Conservation (phyloP, 176 grass and related monocot genomes). For the Oryza rufipogon region DNA sequence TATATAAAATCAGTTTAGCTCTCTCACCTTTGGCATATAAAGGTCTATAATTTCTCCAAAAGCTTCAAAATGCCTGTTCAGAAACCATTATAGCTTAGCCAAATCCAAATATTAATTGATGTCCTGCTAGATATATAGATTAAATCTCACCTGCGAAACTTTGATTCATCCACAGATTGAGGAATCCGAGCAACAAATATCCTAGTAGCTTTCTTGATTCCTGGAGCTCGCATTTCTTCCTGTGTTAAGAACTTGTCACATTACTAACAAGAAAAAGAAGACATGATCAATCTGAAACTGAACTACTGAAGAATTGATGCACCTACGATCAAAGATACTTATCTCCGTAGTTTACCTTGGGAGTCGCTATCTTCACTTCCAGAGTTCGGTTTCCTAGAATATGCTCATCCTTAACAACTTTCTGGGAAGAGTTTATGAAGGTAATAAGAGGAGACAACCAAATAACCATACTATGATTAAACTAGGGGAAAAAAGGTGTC, state of each 20-base stretch:
- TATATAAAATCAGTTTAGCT: slow-evolving; percentile 5
- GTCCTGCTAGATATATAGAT: neutral
- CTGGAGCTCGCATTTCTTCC: slow-evolving; percentile 79
- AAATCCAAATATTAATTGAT: slow-evolving; percentile 24
- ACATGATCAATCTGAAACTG: neutral
- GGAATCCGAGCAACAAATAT: slow-evolving; percentile 91
- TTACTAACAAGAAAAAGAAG: slow-evolving; percentile 10
- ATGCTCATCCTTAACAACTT: slow-evolving; percentile 72
- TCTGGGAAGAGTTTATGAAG: slow-evolving; percentile 42
- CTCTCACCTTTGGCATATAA: slow-evolving; percentile 86
- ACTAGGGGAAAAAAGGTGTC: neutral
- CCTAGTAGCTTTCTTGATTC: slow-evolving; percentile 74
- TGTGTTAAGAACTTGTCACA: slow-evolving; percentile 43
- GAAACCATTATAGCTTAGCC: slow-evolving; percentile 4
- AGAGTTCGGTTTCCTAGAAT: slow-evolving; percentile 81
- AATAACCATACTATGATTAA: slow-evolving; percentile 28
- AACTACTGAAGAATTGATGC: neutral
- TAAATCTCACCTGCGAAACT: slow-evolving; percentile 68
- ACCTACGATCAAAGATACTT: neutral
- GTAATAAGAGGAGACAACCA: slow-evolving; percentile 9
- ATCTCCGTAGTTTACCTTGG: slow-evolving; percentile 57
- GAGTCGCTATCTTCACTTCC: slow-evolving; percentile 88
- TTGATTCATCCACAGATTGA: slow-evolving; percentile 67
- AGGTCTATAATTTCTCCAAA: slow-evolving; percentile 82
- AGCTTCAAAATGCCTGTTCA: slow-evolving; percentile 78